Conservation (phyloP, 306 rosid genomes). For the Vicia sativa region DNA sequence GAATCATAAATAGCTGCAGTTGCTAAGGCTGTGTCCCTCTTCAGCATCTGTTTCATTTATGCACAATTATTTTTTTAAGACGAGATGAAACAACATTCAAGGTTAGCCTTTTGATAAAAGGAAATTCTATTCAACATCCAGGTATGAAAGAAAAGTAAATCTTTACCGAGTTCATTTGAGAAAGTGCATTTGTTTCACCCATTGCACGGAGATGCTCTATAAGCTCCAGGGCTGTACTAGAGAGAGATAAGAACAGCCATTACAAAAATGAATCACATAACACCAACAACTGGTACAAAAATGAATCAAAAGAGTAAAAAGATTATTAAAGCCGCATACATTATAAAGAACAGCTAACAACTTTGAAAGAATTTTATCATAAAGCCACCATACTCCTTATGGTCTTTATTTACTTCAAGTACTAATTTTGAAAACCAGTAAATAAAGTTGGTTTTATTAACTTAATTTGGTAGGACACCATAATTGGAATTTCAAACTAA, state of each 20-base stretch:
- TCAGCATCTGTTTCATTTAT: slow-evolving; percentile 60
- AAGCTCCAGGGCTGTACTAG: slow-evolving; percentile 74
- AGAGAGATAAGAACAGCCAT: slow-evolving; percentile 35
- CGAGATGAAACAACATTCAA: slow-evolving; percentile 15
- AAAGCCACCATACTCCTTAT: slow-evolving; percentile 3
- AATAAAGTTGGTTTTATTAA: slow-evolving; percentile 4
- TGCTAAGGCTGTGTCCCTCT: slow-evolving; percentile 87
- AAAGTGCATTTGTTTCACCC: slow-evolving; percentile 94
- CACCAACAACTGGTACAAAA: neutral
- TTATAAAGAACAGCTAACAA: neutral
- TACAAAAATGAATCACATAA: slow-evolving; percentile 18
- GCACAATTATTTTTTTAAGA: slow-evolving; percentile 15
- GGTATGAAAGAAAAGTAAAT: neutral
- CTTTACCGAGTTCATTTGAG: slow-evolving; percentile 71
- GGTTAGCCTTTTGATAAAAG: slow-evolving; percentile 22
- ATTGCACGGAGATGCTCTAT: slow-evolving; percentile 91
- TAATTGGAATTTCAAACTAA: slow-evolving; percentile 18
- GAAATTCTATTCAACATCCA: slow-evolving; percentile 29
- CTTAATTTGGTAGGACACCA: slow-evolving; percentile 36
- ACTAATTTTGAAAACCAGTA: no score
- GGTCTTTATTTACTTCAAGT: slow-evolving; percentile 24
- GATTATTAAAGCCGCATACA: slow-evolving; percentile 3
- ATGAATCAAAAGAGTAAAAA: slow-evolving; percentile 18
- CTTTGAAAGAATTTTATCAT: neutral
- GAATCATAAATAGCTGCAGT: slow-evolving; percentile 95